Base-by-base conservation (phyloP, 306 rosid species). In the Prinsepia uniflora region DNA sequence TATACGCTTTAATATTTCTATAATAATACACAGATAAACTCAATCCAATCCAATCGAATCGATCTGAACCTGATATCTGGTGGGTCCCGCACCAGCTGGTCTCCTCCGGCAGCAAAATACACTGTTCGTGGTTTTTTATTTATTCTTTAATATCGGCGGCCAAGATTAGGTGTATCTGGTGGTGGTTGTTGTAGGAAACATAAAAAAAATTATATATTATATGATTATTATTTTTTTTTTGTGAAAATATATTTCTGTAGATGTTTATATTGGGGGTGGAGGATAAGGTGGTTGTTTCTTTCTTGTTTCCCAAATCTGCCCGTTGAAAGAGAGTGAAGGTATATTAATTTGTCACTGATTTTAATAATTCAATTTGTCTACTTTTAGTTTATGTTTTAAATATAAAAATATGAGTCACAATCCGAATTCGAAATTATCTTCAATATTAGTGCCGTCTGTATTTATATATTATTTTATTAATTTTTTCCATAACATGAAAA, bases 181-280 rank as follows among this genome's bases (percentile, higher is more conserved):
- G 46, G 75, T 70, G 65, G 71, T 63, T 70, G 71, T 68, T 70
- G 60, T 54, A 52, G 75, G 55, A 70, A 53, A 43, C 75, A 70
- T 68, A 3, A 10, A 44, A 52, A 13, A 19, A 65, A 24, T 69
- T 12, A 49, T 42, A 7, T 34, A 42, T 5, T 5, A 10, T 39
- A 5, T 24, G 56, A 65, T 55, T 49, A 8, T n/a, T n/a, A n/a
- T 9, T 43, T 14, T 6, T 48, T 5, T 39, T 20, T 67, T 58
- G 19, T 24, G 12, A 20, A 24, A 24, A 24, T 24, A 30, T 14
- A 2, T 15, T 5, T 13, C 10, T 68, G 46, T 47, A 43, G 18
- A 42, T 72, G 24, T 30, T 22, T 20, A 19, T 12, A 20, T 40
- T 36, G 65, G 7, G 43, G 44, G 36, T 52, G 72, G 62, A 13